Percentiles rank a stretch among this genome's conserved stretches.
Evolutionary conservation across 2,329 filamentous ascomycete genomes (phyloP).

Genomic region (Neofusicoccum umdonicola): DNA sequence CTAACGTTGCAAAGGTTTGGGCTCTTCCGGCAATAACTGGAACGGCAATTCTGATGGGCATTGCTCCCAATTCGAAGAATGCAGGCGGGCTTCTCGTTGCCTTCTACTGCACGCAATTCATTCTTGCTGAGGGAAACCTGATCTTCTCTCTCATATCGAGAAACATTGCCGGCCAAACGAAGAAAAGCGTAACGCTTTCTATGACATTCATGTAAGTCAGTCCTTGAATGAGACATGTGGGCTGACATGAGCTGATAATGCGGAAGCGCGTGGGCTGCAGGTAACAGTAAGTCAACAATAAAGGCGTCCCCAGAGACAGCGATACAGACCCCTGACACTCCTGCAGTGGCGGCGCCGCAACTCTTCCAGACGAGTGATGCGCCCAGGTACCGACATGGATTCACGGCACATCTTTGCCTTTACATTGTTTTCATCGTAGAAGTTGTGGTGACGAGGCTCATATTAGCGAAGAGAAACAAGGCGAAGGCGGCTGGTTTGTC

Average conservation of each 20-base stretch:
- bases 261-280: neutral
- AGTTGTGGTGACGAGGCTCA: constrained; percentile 12
- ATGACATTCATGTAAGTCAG: constrained; percentile 21
- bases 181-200: constrained; percentile 20
- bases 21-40: constrained; percentile 23
- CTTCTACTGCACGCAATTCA: constrained; percentile 31
- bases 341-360: constrained; percentile 19
- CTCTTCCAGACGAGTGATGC: constrained; percentile 22
- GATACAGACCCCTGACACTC: constrained; percentile 1
- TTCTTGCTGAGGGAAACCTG: constrained; percentile 23
- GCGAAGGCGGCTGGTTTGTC: constrained; percentile 4
- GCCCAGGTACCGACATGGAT: constrained; percentile 20
- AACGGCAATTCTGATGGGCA: constrained; percentile 24
- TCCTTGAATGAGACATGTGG: too few relatives aligned
- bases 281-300: neutral
- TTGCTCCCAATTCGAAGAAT: constrained; percentile 22
- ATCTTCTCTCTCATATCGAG: constrained; percentile 21
- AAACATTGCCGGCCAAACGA: constrained; percentile 24
- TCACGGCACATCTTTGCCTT: constrained; percentile 19
- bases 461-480: constrained; percentile 18
- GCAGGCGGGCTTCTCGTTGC: constrained; percentile 27
- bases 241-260: neutral
- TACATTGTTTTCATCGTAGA: constrained; percentile 18
- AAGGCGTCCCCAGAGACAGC: too few relatives aligned
- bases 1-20: neutral